Evolutionary conservation across 1,284 basidiomycete species (phyloP), one percentile per base, ranked within the genome.

Genomic region (Golubevia pallescens): DNA sequence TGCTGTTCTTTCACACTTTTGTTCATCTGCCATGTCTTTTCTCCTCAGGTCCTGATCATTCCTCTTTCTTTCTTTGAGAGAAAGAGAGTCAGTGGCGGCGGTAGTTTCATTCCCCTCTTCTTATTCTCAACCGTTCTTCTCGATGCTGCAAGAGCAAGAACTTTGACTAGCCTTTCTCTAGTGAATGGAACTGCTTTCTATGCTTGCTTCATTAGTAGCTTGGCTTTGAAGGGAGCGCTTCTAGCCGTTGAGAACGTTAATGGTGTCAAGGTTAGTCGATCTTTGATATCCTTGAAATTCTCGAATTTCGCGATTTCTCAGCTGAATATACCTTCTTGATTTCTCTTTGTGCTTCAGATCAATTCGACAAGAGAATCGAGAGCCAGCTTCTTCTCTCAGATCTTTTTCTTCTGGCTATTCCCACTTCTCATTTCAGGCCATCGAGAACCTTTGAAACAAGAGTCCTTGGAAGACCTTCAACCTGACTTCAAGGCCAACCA

Each of bases 301-400:
- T n/a, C n/a, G n/a, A n/a, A n/a, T n/a, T n/a, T n/a, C n/a, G n/a
- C n/a, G n/a, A n/a, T n/a, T n/a, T n/a, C n/a, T n/a, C n/a, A n/a
- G n/a, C n/a, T n/a, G n/a, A n/a, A n/a, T n/a, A n/a, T n/a, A n/a
- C n/a, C n/a, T n/a, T n/a, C n/a, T n/a, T n/a, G n/a, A n/a, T n/a
- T n/a, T n/a, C n/a, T n/a, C n/a, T n/a, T n/a, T n/a, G n/a, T n/a
- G n/a, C 8, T 56, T 7, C 60, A 63, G 34, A 19, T 19, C n/a
- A 54, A 67, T 16, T 48, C 38, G 13, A 77, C 68, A 14, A 42
- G 65, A 42, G 74, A 77, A 42, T 63, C 65, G 14, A 61, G 73
- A 5, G 75, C 75, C 6, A 71, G 61, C 65, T 77, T 77, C 67
- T 63, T 75, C 38, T 75, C 73, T 14, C 62, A 66, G 6, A 65